These are phyloP conservation scores for Plasmodium cynomolgi DNA, from an alignment of 169 alveolate species.

Conservation along the genomic window DNA sequence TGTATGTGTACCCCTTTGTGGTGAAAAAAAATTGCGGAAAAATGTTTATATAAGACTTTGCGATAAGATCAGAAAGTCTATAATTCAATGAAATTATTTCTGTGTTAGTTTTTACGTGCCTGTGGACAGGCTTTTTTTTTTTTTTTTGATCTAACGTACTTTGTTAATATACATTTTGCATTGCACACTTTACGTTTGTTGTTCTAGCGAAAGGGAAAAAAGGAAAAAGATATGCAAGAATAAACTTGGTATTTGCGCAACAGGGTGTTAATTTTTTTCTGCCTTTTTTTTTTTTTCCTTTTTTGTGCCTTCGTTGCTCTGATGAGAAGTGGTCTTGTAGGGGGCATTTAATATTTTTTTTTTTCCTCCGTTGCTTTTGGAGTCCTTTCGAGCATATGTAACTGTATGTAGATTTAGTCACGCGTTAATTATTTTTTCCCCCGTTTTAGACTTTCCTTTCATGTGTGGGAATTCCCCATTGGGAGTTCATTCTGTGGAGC, in stretches of 20 bases:
- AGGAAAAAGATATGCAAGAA: background rate
- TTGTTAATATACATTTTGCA: background rate
- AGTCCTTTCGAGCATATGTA: background rate
- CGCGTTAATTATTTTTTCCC: background rate
- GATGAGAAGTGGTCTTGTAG: background rate
- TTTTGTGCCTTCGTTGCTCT: background rate
- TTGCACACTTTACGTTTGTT: background rate
- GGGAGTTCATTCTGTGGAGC: background rate
- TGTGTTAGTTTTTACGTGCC: background rate
- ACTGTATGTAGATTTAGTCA: background rate
- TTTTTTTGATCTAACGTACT: conserved; percentile 2
- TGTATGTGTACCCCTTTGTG: background rate
- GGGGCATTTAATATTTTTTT: background rate
- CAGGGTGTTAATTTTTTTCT: background rate
- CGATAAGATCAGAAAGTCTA: background rate
- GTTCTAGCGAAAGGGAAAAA: background rate
- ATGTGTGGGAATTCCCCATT: background rate
- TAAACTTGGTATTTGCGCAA: background rate
- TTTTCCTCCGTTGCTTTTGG: background rate
- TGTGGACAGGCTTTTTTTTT: conserved; percentile 8
- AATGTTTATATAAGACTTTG: background rate
- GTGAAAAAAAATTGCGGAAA: background rate
- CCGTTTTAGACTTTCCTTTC: background rate
- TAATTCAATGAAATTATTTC: background rate
- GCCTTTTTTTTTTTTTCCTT: background rate